Base-by-base conservation (phyloP, 1,139 yeast species). In the Pichia sp. region DNA sequence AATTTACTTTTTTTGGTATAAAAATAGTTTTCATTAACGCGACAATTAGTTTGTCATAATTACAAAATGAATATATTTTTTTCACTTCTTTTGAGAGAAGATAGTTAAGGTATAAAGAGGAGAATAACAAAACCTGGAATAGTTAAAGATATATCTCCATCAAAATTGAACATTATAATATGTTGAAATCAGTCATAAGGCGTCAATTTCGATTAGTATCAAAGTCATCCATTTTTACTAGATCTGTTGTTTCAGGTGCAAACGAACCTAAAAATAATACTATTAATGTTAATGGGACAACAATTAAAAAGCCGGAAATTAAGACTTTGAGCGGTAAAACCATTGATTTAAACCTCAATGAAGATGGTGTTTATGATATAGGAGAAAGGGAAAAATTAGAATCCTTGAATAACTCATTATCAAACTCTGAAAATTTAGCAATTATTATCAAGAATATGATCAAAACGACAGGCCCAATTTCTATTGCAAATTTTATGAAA, bases 401-500 rank as follows among this genome's bases (percentile, higher is more conserved):
- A 30, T 42, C 39, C 3, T 10, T 45, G 26, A 36, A 43, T 28
- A 35, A 34, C 5, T 39, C 44, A 5, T 29, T 53, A 28, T 30
- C 46, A 2, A 48, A 49, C 9, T 43, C 50, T 25, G 48, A 53
- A 36, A 49, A 56, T 18, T 51, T 59, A 28, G 39, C 54, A 4
- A 42, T 49, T 5, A 67, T 79, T n/a, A 65, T 79, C 44, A 66
- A 67, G 36, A 76, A 77, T 55, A 72, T 82, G 3, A 82, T 83
- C 57, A 74, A 78, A 58, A 74, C 87, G 1, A 80, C 86, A 0
- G 96, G 96, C 0, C 95, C 96, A 0, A 69, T 87, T 4, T 70
- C 92, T 1, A 66, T 87, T 6, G 79, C 90, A 3, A 75, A 85
- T 3, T 87, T 78, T 61, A 87, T 87, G 92, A 73, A 86, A 50